phyloP scores from a whole-genome alignment of 257 asterid species.

The Cinchona pubescens region DNA sequence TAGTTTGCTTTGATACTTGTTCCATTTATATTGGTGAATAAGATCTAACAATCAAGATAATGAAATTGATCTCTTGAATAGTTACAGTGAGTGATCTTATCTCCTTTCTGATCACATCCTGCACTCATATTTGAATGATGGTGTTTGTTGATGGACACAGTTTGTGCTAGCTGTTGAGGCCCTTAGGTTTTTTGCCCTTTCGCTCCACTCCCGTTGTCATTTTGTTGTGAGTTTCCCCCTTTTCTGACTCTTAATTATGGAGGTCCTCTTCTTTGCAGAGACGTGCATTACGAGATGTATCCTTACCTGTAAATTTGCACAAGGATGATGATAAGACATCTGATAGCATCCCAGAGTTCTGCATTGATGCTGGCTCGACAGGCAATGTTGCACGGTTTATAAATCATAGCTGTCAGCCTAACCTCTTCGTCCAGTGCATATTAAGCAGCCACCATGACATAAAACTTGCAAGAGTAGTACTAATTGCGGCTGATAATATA shows the following conservation, averaged over 20 bases:
- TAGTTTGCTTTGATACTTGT: neutral
- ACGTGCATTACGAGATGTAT: constrained; percentile 70
- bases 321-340: constrained; percentile 38
- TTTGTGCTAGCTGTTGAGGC: neutral
- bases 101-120: neutral
- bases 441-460: constrained; percentile 64
- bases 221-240: constrained; percentile 8
- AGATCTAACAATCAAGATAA: neutral
- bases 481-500: constrained; percentile 80
- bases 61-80: neutral
- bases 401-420: constrained; percentile 86
- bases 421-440: constrained; percentile 79
- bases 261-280: constrained; percentile 40
- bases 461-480: constrained; percentile 60
- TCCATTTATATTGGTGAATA: neutral
- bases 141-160: neutral
- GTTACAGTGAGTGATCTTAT: neutral
- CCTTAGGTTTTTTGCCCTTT: no score
- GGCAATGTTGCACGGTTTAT: constrained; percentile 78
- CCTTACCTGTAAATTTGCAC: constrained; percentile 49
- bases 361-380: constrained; percentile 71
- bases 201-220: neutral
- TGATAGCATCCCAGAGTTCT: constrained; percentile 61
- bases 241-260: neutral
- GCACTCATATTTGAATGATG: neutral